Conservation (phyloP, 495 filamentous ascomycete species). For the Hapsidospora chrysogenum region DNA sequence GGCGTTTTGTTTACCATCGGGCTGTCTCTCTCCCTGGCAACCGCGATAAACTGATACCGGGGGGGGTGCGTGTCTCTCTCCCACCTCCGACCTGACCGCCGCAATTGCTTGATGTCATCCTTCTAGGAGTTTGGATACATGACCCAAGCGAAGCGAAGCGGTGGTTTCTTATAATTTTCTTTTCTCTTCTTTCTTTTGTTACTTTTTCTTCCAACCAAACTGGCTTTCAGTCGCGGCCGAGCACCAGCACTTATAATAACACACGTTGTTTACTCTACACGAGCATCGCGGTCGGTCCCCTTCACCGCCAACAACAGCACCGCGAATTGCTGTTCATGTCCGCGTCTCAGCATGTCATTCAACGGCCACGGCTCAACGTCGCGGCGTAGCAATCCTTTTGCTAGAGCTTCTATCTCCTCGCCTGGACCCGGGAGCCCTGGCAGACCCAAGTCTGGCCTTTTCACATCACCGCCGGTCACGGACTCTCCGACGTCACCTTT, state of each 20-base stretch:
- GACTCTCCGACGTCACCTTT: constrained; percentile 15
- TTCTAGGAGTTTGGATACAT: no score
- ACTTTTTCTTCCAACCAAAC: not conserved
- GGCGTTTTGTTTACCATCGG: no score
- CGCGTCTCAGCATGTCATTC: constrained; percentile 24
- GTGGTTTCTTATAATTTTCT: not conserved
- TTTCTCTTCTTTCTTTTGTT: no score
- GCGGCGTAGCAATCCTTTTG: constrained; percentile 59
- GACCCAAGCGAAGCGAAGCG: no score
- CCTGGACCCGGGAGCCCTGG: constrained; percentile 34
- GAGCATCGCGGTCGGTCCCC: no score
- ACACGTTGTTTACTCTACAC: not conserved
- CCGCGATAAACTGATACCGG: no score
- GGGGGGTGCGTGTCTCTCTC: no score
- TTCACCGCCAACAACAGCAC: no score
- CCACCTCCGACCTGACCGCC: no score
- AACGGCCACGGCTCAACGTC: constrained; percentile 20
- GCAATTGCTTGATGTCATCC: no score
- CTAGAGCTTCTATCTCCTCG: constrained; percentile 43
- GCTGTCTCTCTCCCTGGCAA: no score
- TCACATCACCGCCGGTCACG: constrained; percentile 35
- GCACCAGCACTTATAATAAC: not conserved
- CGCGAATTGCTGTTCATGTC: no score
- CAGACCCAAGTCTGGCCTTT: constrained; percentile 58
- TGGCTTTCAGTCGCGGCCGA: not conserved